A percentile compares a stretch with the other conserved stretches of the same genome.
These are phyloP conservation scores for Clonostachys solani DNA, from an alignment of 2,329 filamentous ascomycete genomes.

Conservation along the genomic window DNA sequence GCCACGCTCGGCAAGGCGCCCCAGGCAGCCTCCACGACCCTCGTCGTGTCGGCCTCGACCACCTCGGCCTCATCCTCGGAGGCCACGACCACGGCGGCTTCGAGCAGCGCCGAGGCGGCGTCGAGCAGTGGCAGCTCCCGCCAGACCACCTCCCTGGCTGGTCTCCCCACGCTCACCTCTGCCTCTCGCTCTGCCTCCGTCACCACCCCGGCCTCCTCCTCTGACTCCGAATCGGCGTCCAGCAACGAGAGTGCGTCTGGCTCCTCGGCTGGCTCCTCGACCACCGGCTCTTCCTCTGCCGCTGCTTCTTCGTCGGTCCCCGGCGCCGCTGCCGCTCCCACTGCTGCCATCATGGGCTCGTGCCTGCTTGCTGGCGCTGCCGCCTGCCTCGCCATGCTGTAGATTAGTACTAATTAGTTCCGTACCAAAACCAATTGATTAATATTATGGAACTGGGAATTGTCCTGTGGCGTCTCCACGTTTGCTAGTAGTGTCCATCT, in stretches of 20 bases:
- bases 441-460: no score
- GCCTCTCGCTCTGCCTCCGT: no score
- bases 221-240: no score
- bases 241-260: no score
- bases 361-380: not conserved
- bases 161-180: no score
- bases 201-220: no score
- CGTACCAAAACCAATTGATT: no score
- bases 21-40: not conserved
- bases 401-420: not conserved
- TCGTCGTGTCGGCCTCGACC: not conserved
- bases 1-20: slow-evolving; percentile 10
- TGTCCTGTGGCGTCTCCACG: no score
- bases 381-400: not conserved
- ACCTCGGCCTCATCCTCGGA: not conserved
- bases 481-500: no score
- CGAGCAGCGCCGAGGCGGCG: not conserved
- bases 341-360: not conserved
- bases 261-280: no score
- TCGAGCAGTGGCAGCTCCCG: not conserved
- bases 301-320: not conserved
- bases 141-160: no score
- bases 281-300: not conserved
- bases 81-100: not conserved
- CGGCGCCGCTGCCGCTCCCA: not conserved